Evolutionary conservation across 768 basidiomycete species (phyloP).

Genomic region (Thelephora ganbajun): DNA sequence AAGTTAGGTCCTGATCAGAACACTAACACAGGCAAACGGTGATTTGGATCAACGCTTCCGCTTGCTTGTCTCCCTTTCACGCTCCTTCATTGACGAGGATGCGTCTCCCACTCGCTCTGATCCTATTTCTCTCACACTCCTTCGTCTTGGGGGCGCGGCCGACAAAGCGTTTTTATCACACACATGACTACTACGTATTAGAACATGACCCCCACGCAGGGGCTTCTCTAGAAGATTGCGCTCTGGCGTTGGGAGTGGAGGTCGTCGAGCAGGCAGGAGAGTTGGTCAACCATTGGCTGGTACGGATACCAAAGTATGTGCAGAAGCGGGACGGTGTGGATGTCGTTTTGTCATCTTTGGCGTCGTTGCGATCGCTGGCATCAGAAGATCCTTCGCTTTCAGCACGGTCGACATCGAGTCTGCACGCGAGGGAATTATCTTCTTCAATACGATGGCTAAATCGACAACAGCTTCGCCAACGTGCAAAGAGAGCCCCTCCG

Average conservation of each 20-base stretch:
- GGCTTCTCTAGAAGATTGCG: constrained; percentile 46
- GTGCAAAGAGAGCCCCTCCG: constrained; percentile 65
- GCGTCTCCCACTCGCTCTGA: constrained; percentile 11
- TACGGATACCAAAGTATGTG: constrained; percentile 37
- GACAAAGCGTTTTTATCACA: constrained; percentile 39
- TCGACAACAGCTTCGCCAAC: constrained; percentile 50
- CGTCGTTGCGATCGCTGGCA: constrained; percentile 24
- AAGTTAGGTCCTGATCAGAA: too few species aligned
- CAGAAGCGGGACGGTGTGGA: constrained; percentile 25
- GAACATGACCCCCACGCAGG: constrained; percentile 42
- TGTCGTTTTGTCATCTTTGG: constrained; percentile 34
- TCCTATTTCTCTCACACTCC: constrained; percentile 18
- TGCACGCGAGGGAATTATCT: constrained; percentile 28
- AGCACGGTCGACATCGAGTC: constrained; percentile 27
- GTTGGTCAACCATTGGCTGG: constrained; percentile 70
- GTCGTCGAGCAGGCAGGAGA: constrained; percentile 83
- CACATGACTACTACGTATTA: constrained; percentile 75
- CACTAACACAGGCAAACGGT: too few species aligned
- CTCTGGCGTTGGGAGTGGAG: constrained; percentile 55
- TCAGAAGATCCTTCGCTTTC: constrained; percentile 7
- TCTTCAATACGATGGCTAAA: constrained; percentile 47
- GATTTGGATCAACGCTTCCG: too few species aligned
- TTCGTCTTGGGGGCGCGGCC: constrained; percentile 22
- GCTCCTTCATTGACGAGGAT: constrained; percentile 2
- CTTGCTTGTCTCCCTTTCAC: too few species aligned